Base-by-base conservation (phyloP, 2,329 filamentous ascomycete genomes). In the Ceratocystis variospora region DNA sequence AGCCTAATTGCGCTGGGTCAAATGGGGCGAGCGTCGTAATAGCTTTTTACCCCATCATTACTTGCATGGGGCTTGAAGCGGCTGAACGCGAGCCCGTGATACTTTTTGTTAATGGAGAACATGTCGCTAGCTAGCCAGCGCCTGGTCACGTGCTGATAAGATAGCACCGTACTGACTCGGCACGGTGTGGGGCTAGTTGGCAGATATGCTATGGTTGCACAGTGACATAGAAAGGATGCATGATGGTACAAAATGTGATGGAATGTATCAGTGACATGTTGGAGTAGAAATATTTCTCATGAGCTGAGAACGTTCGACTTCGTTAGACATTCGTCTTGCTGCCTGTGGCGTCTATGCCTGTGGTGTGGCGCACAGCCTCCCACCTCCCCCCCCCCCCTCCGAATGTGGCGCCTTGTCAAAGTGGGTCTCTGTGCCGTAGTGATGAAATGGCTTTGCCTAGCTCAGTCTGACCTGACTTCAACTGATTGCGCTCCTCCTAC, bases 81-180 rank as follows among this genome's bases (percentile, higher is more conserved):
- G 48, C 31, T 22, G 25, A 64, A 33, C 63, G 33, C 31, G 37
- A 15, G 48, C 19, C 15, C 33, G 46, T 25, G 48, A 57, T 64
- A 37, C 10, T 31, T 41, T n/a, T 37, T 37, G 19, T 33, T 59
- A 37, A 48, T 50, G 31, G 44, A 50, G 28, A 33, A 50, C 45
- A 22, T 53, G 45, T 17, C 33, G 46, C 17, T 50, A 8, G 46
- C 7, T 53, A 44, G 46, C 37, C 48, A 19, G 25, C 28, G 33
- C 19, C 48, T n/a, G 8, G 48, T 55, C 63, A 64, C 63, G 63
- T 64, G 63, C 5, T 31, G 48, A 64, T 64, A 64, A 53, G 45
- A 17, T 8, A 15, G 4, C 28, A 22, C 22, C 45, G 19, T 33
- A 67, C 48, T 55, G 61, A 37, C n/a, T 31, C n/a, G 22, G 48